A percentile compares a stretch with the other conserved stretches of the same genome.
These are phyloP conservation scores for Cenchrus purpureus DNA, from an alignment of 176 grass and related monocot species.

Conservation along the genomic window DNA sequence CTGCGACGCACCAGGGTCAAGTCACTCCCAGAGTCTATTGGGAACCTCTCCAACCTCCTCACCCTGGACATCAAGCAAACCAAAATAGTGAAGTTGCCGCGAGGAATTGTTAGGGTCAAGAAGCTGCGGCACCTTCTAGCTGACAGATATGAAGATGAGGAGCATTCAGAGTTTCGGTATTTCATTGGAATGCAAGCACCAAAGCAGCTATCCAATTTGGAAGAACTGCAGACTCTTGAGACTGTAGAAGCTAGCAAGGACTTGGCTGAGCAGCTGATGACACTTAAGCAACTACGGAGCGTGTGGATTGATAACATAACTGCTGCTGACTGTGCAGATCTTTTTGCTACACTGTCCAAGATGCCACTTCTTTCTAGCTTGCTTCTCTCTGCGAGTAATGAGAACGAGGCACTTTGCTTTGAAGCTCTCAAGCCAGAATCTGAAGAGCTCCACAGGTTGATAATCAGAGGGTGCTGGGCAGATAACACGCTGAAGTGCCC, in stretches of 20 bases:
- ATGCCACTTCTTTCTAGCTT: slow-evolving; percentile 36
- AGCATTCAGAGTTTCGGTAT: slow-evolving; percentile 16
- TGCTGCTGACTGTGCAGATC: not conserved
- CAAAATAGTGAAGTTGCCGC: slow-evolving; percentile 34
- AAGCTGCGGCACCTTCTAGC: slow-evolving; percentile 33
- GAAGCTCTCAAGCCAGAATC: not conserved
- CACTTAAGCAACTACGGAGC: not conserved
- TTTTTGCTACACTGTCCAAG: not conserved
- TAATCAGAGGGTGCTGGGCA: slow-evolving; percentile 33
- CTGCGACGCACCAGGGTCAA: slow-evolving; percentile 21
- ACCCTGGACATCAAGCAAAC: slow-evolving; percentile 39
- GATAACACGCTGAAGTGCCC: not conserved
- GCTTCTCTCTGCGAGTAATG: slow-evolving; percentile 6
- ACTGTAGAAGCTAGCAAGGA: slow-evolving; percentile 23
- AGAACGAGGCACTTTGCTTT: not conserved
- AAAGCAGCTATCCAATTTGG: not conserved
- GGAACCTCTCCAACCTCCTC: slow-evolving; percentile 2
- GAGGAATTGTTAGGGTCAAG: not conserved
- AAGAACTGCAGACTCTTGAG: slow-evolving; percentile 36
- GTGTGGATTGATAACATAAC: slow-evolving; percentile 42
- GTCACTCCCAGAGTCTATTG: slow-evolving; percentile 21
- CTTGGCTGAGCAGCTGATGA: not conserved
- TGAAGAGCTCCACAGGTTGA: not conserved
- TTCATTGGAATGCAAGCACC: slow-evolving; percentile 26
- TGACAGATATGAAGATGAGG: slow-evolving; percentile 6